Base-by-base conservation (phyloP, 2,329 filamentous ascomycete genomes). In the Arthroderma sp. region DNA sequence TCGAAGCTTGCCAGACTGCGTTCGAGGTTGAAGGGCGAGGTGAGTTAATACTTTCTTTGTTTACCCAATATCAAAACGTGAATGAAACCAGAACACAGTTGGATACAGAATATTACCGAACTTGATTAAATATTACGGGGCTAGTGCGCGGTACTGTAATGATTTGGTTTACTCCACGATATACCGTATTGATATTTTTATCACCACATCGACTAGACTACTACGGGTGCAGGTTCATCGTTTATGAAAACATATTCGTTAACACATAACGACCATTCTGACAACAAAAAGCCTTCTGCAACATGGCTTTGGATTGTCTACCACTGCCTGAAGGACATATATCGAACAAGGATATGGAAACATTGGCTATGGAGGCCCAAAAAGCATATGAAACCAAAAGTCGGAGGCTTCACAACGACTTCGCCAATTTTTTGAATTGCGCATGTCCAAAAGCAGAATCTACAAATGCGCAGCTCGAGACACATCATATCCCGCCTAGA, bases 21-120 rank as follows among this genome's bases (percentile, higher is more conserved):
- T 53, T 53, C 28, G 49, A 53, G 49, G 13, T 23, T 53, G 23
- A 6, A 33, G 41, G 23, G n/a, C 2, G 38, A 49, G 28, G 44
- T 35, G 28, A 37, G 49, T 23, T 53, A 21, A 33, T 53, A 37
- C 17, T 53, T 53, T 53, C 49, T 53, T 53, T 53, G 49, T 53
- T 53, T 19, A 53, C 19, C 25, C 31, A 17, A n/a, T 47, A 47
- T 47, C 41, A 47, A 47, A 17, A 47, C 8, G 41, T 21, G 41
- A 25, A 25, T 47, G 41, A 47, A 25, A 23, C 21, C 9, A 17
- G 41, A 47, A 23, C 41, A 23, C 21, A 23, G 21, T 47, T 25
- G 41, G 21, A 25, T 47, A 47, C 41, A 15, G 21, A 47, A 25
- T 21, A 47, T 47, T 47, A 47, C 41, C 8, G 11, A 25, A 25